Percentiles rank a stretch among this genome's conserved stretches.
These are phyloP conservation scores for Saksenaea vasiformis DNA, from an alignment of 371 early-diverging fungal genomes.

Conservation along the genomic window DNA sequence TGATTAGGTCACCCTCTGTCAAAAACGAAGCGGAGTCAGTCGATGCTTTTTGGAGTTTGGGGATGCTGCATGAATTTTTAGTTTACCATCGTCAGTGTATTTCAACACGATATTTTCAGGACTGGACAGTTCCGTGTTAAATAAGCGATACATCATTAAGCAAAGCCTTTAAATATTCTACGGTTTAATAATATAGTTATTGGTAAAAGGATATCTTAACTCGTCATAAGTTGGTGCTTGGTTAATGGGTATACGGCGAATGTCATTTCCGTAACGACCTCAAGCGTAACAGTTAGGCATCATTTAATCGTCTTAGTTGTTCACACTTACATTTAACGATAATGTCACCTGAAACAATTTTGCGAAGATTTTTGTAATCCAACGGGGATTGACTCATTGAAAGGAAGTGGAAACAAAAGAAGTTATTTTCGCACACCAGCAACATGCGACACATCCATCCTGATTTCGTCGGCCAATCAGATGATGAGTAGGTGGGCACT, in stretches of 20 bases:
- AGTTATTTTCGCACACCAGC: background rate
- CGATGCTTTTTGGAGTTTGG: background rate
- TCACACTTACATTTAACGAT: constrained; percentile 42
- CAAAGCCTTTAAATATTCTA: constrained; percentile 33
- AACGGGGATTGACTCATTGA: background rate
- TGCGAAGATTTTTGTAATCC: constrained; percentile 43
- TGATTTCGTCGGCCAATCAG: too few relatives aligned
- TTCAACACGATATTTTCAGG: constrained; percentile 51
- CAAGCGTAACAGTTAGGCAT: background rate
- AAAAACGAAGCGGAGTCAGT: background rate
- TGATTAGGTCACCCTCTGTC: constrained; percentile 59
- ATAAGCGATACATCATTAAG: constrained; percentile 58
- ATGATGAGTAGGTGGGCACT: too few relatives aligned
- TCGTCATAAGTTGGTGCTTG: constrained; percentile 62
- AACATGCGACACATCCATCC: too few relatives aligned
- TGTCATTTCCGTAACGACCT: constrained; percentile 43
- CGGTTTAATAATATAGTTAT: background rate
- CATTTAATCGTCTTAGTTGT: background rate
- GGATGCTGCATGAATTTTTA: background rate
- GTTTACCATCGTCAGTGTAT: constrained; percentile 58
- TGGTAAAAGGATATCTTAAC: constrained; percentile 15
- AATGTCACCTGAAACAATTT: constrained; percentile 49
- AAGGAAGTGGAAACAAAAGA: background rate
- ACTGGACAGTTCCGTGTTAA: constrained; percentile 39
- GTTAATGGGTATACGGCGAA: constrained; percentile 55